Base-by-base conservation (phyloP, 1,139 yeast genomes). In the Diutina mesorugosa region DNA sequence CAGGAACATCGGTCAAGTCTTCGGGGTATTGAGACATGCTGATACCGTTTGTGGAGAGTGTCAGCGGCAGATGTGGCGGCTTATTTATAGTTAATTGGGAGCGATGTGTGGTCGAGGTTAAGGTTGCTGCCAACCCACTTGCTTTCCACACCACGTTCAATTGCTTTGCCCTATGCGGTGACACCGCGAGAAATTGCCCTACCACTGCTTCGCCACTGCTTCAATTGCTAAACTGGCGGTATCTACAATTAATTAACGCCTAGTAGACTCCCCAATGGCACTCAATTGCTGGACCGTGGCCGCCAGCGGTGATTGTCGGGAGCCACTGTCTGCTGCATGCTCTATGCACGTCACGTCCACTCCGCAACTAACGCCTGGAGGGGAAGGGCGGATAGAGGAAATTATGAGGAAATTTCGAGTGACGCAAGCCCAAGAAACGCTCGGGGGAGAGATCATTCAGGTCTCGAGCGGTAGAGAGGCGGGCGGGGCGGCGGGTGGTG, bases 1-100 rank as follows among this genome's bases (percentile, higher is more conserved):
- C 53, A 30, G 53, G 29, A 30, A 50, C 45, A 18, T 50, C 53
- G 16, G 53, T 50, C 28, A 50, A 50, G 32, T 50, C 53, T 14
- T 50, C 53, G 6, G 35, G n/a, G 6, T 12, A 14, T 28, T 47
- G 51, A 28, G 51, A 47, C 51, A 47, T 47, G 50, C 4, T 21
- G 14, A n/a, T 21, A 47, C 14, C 41, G 41, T 35, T 35, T 35
- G 41, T 35, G 41, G 12, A 32, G 35, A 2, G 41, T 35, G 41
- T 8, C 14, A 5, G 41, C 6, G 41, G 41, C 14, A 8, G 41
- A 35, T 8, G n/a, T 12, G 41, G 41, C 41, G 41, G n/a, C 41
- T n/a, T 35, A 10, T 32, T 35, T 35, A 35, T 35, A 35, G 41
- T 35, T 35, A 35, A 35, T 35, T 35, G 41, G 41, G 41, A 35